A percentile compares a stretch with the other conserved stretches of the same genome.
Conservation (phyloP, 305 asterid species). For the Fraxinus sp. region DNA sequence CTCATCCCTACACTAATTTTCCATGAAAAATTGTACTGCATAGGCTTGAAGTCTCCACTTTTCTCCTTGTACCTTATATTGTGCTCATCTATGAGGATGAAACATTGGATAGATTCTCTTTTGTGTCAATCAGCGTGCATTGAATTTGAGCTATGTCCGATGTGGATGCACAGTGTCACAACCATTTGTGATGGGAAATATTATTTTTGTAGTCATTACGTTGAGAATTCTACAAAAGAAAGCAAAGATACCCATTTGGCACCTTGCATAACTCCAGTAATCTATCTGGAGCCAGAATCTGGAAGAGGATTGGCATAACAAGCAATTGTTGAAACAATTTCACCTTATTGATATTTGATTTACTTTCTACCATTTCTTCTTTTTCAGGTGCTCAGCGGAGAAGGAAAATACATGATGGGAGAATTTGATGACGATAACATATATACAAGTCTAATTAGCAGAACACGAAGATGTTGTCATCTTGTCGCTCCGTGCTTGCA, state of each 20-base stretch:
- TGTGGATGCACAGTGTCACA: background rate
- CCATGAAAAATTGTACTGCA: background rate
- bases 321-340: background rate
- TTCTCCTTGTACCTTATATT: background rate
- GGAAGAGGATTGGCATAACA: background rate
- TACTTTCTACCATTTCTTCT: background rate
- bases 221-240: background rate
- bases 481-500: background rate
- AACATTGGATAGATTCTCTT: background rate
- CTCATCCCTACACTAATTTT: background rate
- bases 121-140: background rate
- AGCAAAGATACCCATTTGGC: background rate
- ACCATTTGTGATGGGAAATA: background rate
- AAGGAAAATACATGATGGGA: background rate
- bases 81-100: background rate
- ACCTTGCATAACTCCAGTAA: background rate
- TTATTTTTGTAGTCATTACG: background rate
- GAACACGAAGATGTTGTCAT: background rate
- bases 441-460: background rate
- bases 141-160: background rate
- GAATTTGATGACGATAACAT: background rate
- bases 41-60: background rate
- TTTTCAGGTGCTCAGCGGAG: background rate
- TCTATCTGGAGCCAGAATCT: background rate
- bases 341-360: slow-evolving; percentile 31